These are phyloP conservation scores for Dothistroma septosporum DNA, from an alignment of 2,329 filamentous ascomycete genomes.

Conservation along the genomic window DNA sequence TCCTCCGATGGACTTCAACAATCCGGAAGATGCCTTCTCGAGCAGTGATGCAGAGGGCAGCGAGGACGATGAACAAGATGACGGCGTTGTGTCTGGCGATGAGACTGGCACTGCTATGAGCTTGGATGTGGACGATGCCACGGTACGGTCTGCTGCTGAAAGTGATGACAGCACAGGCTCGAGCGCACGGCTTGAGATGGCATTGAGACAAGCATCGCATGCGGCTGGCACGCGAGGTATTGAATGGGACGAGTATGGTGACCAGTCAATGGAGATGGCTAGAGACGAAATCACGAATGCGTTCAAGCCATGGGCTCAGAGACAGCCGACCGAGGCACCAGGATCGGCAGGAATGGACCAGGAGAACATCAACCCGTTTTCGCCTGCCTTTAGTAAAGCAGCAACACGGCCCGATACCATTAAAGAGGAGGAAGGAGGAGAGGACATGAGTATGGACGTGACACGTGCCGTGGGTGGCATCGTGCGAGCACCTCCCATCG, in stretches of 20 bases:
- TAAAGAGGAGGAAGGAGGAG: constrained; percentile 41
- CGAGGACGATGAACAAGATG: constrained; percentile 54
- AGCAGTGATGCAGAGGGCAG: constrained; percentile 61
- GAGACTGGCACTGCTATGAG: constrained; percentile 79
- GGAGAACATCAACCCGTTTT: constrained; percentile 50
- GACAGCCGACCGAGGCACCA: constrained; percentile 21
- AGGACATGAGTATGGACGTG: constrained; percentile 90
- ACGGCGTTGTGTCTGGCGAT: constrained; percentile 49
- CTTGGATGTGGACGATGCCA: constrained; percentile 59
- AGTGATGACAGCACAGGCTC: constrained; percentile 56
- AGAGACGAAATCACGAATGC: constrained; percentile 70
- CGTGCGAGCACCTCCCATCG: constrained; percentile 45
- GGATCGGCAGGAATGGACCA: constrained; percentile 39
- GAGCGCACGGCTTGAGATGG: constrained; percentile 71
- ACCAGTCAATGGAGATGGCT: constrained; percentile 51
- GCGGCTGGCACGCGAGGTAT: constrained; percentile 70
- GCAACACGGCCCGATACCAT: constrained; percentile 26
- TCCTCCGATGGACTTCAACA: constrained; percentile 61
- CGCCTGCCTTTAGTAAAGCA: constrained; percentile 39
- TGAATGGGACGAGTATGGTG: constrained; percentile 53
- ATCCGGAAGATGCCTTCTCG: constrained; percentile 62
- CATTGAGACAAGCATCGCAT: constrained; percentile 68
- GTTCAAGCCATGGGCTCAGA: constrained; percentile 67
- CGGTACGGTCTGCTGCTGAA: constrained; percentile 26
- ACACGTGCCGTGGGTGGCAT: constrained; percentile 80